Conservation (phyloP, 106 monocot species). For the Dendrobium catenatum region DNA sequence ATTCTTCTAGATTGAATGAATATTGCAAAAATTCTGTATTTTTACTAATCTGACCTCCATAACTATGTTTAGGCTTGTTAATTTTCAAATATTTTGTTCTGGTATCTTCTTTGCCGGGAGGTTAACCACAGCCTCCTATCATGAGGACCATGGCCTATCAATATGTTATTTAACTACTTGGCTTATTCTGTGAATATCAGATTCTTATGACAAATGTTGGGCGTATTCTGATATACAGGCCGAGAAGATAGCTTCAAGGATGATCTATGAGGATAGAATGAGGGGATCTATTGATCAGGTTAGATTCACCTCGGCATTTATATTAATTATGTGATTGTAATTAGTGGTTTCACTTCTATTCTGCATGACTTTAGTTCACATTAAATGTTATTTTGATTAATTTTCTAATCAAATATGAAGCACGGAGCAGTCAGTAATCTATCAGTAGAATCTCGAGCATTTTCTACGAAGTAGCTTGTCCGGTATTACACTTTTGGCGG, state of each 20-base stretch:
- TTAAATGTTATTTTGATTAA: neutral
- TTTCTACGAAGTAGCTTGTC: neutral
- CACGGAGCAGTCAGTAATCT: neutral
- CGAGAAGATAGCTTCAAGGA: constrained; percentile 90
- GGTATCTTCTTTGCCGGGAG: too few relatives aligned
- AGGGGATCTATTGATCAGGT: constrained; percentile 96
- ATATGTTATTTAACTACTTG: neutral
- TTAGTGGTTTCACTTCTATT: neutral
- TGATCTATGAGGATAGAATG: constrained; percentile 99
- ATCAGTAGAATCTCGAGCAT: neutral
- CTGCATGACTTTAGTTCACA: neutral
- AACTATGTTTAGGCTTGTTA: neutral
- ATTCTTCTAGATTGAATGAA: neutral
- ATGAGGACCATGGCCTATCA: neutral
- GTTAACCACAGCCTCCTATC: too few relatives aligned
- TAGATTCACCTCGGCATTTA: neutral
- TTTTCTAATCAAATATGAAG: neutral
- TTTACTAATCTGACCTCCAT: neutral
- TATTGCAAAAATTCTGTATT: neutral
- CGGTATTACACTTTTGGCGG: neutral
- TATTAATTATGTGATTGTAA: neutral
- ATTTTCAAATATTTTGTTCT: too few relatives aligned
- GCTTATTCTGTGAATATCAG: neutral
- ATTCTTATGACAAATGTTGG: neutral
- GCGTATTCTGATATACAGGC: constrained; percentile 35